These are phyloP conservation scores for Lathyrus oleraceus DNA, from an alignment of 306 rosid species.

Conservation along the genomic window DNA sequence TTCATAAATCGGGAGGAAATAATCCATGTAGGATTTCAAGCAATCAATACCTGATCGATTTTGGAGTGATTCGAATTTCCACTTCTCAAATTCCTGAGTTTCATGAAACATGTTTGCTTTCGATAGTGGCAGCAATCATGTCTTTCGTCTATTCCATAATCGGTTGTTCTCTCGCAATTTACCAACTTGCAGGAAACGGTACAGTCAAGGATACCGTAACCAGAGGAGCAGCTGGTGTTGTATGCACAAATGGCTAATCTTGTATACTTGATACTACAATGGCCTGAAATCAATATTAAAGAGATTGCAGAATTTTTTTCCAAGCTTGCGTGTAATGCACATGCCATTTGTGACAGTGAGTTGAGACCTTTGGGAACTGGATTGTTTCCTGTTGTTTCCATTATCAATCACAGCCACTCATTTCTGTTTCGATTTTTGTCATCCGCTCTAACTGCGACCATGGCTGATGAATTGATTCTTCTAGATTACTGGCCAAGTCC, in stretches of 20 bases:
- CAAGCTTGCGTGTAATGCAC: constrained; percentile 97
- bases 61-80: too few relatives aligned
- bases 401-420: constrained; percentile 40
- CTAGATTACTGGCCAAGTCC: not conserved
- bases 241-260: constrained; percentile 96
- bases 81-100: too few relatives aligned
- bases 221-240: constrained; percentile 72
- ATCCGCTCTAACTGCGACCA: not conserved
- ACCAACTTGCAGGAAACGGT: too few relatives aligned
- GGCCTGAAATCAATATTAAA: too few relatives aligned
- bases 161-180: too few relatives aligned
- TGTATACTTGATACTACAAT: constrained; percentile 69
- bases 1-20: too few relatives aligned
- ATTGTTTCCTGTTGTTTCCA: constrained; percentile 81
- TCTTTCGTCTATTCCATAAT: too few relatives aligned
- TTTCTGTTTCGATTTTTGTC: not conserved
- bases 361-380: constrained; percentile 92
- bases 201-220: too few relatives aligned
- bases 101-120: too few relatives aligned
- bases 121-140: too few relatives aligned
- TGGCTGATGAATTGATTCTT: not conserved
- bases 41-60: too few relatives aligned
- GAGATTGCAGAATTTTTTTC: constrained; percentile 81
- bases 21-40: too few relatives aligned
- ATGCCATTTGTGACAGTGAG: constrained; percentile 89